A percentile compares a stretch with the other conserved stretches of the same genome.
These are phyloP conservation scores for Entophlyctis helioformis DNA, from an alignment of 192 early-diverging fungal species.

Conservation along the genomic window DNA sequence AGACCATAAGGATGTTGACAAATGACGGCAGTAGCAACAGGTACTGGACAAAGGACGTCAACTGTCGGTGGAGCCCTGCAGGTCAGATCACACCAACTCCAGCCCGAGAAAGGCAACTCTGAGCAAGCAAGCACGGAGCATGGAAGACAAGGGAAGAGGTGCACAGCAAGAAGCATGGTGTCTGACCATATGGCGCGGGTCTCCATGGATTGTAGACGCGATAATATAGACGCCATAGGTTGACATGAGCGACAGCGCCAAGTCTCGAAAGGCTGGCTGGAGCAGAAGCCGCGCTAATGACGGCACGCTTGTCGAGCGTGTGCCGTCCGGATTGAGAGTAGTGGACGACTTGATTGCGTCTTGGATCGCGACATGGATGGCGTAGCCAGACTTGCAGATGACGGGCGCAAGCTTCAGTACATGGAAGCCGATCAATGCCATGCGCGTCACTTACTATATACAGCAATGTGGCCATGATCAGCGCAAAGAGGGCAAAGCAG, in stretches of 20 bases:
- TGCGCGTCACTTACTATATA: slow-evolving; percentile 33
- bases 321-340: too few relatives aligned
- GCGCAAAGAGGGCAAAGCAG: slow-evolving; percentile 30
- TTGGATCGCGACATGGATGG: slow-evolving; percentile 13
- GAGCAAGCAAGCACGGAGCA: not conserved
- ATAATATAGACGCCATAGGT: slow-evolving; percentile 46
- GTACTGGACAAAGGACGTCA: slow-evolving; percentile 84
- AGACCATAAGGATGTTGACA: slow-evolving; percentile 45
- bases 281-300: too few relatives aligned
- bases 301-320: too few relatives aligned
- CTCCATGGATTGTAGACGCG: slow-evolving; percentile 23
- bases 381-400: slow-evolving; percentile 13
- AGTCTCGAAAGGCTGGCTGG: slow-evolving; percentile 14
- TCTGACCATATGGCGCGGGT: slow-evolving; percentile 45
- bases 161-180: not conserved
- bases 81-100: too few relatives aligned
- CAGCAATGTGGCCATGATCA: slow-evolving; percentile 29
- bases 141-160: not conserved
- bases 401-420: too few relatives aligned
- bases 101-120: not conserved
- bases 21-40: slow-evolving; percentile 69
- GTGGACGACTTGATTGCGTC: too few relatives aligned
- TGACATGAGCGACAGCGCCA: slow-evolving; percentile 24
- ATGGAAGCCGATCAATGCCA: too few relatives aligned
- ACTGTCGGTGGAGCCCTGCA: too few relatives aligned